Evolutionary conservation across 148 eudicot species (phyloP).

Genomic region (Gaultheria prostrata): DNA sequence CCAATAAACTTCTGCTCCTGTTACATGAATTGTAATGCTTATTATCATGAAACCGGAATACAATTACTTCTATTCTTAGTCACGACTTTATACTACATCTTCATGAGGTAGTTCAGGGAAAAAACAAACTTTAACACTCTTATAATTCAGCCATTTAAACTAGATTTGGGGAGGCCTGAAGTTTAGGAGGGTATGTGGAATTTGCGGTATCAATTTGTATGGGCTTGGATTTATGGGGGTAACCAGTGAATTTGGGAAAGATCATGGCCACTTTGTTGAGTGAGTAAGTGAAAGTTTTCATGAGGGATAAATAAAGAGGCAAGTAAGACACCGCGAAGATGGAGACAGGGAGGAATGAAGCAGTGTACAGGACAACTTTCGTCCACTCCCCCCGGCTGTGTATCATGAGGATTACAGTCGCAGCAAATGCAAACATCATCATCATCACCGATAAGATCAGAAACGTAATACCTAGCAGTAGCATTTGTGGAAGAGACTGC

Average conservation of each 20-base stretch:
- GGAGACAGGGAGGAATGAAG: constrained; percentile 4
- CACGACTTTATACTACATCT: background rate
- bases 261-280: background rate
- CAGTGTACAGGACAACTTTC: constrained; percentile 1
- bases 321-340: constrained; percentile 7
- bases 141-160: background rate
- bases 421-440: constrained; percentile 18
- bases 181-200: background rate
- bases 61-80: background rate
- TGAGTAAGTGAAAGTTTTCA: constrained; percentile 6
- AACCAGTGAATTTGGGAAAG: background rate
- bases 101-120: background rate
- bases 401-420: constrained; percentile 10
- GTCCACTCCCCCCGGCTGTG: background rate
- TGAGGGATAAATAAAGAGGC: background rate
- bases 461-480: constrained; percentile 5
- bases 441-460: constrained; percentile 10
- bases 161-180: background rate
- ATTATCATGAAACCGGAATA: background rate
- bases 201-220: background rate
- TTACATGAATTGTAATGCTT: background rate
- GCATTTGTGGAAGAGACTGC: constrained; percentile 5
- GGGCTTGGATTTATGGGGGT: background rate
- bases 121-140: background rate
- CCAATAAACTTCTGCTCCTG: background rate